Evolutionary conservation across 495 filamentous ascomycete genomes (phyloP), one percentile per base, ranked within the genome.

Genomic region (Neurospora sp.): DNA sequence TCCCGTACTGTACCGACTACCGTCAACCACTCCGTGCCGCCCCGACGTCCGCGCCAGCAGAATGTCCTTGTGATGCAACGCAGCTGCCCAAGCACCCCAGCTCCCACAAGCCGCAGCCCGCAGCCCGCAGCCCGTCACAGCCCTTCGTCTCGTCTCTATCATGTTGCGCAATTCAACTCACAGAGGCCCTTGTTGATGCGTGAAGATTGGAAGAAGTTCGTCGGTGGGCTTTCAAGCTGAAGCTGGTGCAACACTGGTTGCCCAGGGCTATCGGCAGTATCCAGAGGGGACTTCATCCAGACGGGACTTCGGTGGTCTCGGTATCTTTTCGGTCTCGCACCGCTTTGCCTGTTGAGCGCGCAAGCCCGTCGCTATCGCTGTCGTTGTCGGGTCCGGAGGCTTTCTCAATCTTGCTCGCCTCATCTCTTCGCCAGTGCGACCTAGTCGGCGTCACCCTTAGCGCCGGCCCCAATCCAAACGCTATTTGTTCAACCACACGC

Each of bases 31-130:
- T 70, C 59, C 62, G 73, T 71, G 72, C 75, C 39, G 70, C 71
- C 31, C 38, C 45, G 31, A 54, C 40, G 21, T 42, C 31, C 71
- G 28, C 45, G 42, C 69, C 62, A 69, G 73, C 70, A 71, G 70
- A 45, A 82, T 81, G 80, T 79, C 73, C 69, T 74, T 79, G 80
- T 82, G 75, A 82, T 81, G 80, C 80, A 62, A 62, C 54, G 6
- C 24, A 62, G 54, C 54, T 62, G 54, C 11, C 48, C 48, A 59
- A 59, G 24, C 48, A 78, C 79, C 74, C 40, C 73, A 69, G 74
- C 74, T 24, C 73, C 73, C 72, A 42, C 72, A 72, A 72, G 59
- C 72, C 73, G 74, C 48, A 59, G n/a, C 11, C 43, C 43, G 43
- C n/a, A 48, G 43, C 43, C 43, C 43, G 19, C 43, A 48, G 54